phyloP scores from a whole-genome alignment of 129 eudicot species.

The Pittosporum tobira region DNA sequence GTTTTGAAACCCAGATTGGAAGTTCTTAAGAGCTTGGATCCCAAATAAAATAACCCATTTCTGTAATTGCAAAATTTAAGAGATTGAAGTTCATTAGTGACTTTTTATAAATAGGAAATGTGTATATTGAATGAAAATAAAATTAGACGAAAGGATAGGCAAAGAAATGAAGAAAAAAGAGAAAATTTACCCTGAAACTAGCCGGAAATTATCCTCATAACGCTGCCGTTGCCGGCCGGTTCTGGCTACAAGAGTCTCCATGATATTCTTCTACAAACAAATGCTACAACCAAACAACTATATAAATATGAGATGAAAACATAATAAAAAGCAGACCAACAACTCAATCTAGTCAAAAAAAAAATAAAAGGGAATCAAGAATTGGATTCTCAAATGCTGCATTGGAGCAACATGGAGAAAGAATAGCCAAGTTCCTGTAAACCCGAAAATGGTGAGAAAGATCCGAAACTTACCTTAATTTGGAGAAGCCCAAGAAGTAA shows the following conservation, averaged over 20 bases:
- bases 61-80: background rate
- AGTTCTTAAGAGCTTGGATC: background rate
- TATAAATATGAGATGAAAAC: background rate
- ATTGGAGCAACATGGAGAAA: background rate
- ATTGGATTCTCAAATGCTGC: constrained; percentile 4
- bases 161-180: background rate
- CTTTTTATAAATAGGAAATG: background rate
- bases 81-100: no score
- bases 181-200: constrained; percentile 46
- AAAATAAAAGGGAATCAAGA: no score
- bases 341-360: no score
- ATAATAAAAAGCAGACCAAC: no score
- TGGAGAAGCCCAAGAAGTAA: background rate
- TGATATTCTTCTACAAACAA: constrained; percentile 22
- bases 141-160: background rate
- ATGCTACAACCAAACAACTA: constrained; percentile 11
- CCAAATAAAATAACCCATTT: background rate
- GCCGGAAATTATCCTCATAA: constrained; percentile 49
- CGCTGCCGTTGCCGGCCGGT: constrained; percentile 52
- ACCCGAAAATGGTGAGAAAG: background rate
- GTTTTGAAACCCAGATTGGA: background rate
- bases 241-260: constrained; percentile 46
- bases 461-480: background rate
- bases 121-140: no score
- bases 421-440: background rate